Base-by-base conservation (phyloP, 192 early-diverging fungal genomes). In the Coemansia sp. region DNA sequence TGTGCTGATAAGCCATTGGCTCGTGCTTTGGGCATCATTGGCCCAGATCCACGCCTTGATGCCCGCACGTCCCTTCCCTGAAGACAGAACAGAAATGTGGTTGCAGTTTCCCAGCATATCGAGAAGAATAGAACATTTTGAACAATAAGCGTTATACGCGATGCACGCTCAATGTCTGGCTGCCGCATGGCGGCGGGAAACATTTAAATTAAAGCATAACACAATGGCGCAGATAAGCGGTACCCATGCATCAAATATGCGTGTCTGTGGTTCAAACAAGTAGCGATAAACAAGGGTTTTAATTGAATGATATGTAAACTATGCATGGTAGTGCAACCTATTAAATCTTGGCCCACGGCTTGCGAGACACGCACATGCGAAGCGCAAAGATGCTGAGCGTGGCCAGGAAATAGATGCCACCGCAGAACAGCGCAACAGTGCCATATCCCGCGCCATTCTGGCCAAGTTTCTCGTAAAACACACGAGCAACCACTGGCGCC, bases 381-480 rank as follows among this genome's bases (percentile, higher is more conserved):
- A 81, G 65, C 12, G 78, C 78, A 64, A 81, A 43, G 31, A 81
- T 81, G 66, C 78, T 81, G 11, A 81, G 62, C 10, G 78, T 81
- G 38, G 78, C 78, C 3, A 81, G 19, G 31, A 81, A 50, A 65
- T 81, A 81, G 21, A 75, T 59, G 27, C 65, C 78, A 41, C 78
- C 78, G 27, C 78, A 81, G 63, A 81, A 72, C 50, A 81, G 55
- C n/a, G 78, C 78, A 27, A 81, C 78, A 0, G 72, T 72, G 54
- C 78, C 78, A 47, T 81, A 81, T 1, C 78, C 78, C 12, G 61
- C 59, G 52, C 78, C 73, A 48, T 60, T 75, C 72, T 81, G 78
- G 3, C 78, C 78, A 26, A 81, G 59, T 37, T 75, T 75, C 37
- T 81, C 78, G 53, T 81, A 81, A 31, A 81, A 69, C 22, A 81